These are phyloP conservation scores for Cercis canadensis DNA, from an alignment of 306 rosid genomes.

Conservation along the genomic window DNA sequence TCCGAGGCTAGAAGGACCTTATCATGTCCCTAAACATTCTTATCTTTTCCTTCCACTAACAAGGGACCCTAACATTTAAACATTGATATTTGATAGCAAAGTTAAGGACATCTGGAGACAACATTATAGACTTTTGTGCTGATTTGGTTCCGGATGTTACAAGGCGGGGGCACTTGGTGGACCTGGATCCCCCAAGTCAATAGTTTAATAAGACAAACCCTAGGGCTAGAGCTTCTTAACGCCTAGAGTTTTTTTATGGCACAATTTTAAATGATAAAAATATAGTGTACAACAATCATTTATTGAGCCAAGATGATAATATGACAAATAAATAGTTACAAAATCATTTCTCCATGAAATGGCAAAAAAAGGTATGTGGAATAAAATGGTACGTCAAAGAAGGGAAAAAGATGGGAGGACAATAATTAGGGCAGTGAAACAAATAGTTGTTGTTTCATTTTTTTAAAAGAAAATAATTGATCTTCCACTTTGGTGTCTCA, in stretches of 20 bases:
- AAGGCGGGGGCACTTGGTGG: slow-evolving; percentile 11
- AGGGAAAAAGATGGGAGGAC: too few species aligned
- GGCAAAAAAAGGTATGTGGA: neutral
- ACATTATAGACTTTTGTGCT: slow-evolving; percentile 5
- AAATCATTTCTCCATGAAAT: neutral
- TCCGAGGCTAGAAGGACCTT: neutral
- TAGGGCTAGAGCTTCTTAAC: neutral
- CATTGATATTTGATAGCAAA: too few species aligned
- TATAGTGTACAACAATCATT: too few species aligned
- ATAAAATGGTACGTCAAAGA: neutral
- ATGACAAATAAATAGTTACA: too few species aligned
- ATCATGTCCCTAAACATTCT: neutral
- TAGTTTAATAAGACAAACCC: slow-evolving; percentile 18
- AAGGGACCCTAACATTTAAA: neutral
- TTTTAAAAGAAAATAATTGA: neutral
- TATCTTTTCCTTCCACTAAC: neutral
- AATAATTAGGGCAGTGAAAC: too few species aligned
- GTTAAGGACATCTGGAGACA: slow-evolving; percentile 30
- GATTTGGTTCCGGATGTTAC: slow-evolving; percentile 22
- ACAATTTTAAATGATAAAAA: too few species aligned
- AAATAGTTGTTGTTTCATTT: too few species aligned
- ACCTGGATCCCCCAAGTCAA: neutral
- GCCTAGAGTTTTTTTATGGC: too few species aligned
- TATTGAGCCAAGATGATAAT: too few species aligned
- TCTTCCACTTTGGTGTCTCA: slow-evolving; percentile 27